Evolutionary conservation across 2,329 filamentous ascomycete genomes (phyloP).

Genomic region (Arthrobotrys sinensis): DNA sequence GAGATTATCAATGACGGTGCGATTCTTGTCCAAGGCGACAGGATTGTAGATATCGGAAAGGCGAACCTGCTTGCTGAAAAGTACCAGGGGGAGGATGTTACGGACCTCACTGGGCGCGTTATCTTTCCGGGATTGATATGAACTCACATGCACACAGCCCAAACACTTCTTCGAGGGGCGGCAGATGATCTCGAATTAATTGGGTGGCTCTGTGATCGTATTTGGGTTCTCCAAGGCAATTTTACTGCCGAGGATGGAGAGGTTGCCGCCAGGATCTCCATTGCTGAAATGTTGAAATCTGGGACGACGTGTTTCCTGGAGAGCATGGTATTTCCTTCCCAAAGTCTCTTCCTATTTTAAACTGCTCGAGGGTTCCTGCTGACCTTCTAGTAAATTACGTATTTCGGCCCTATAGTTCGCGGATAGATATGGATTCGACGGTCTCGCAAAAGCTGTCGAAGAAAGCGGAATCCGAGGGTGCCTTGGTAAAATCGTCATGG

Average conservation of each 20-base stretch:
- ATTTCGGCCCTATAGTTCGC: conserved; percentile 66
- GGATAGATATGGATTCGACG: conserved; percentile 70
- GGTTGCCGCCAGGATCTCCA: conserved; percentile 70
- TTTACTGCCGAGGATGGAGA: conserved; percentile 71
- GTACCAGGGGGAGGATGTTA: conserved; percentile 65
- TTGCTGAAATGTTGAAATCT: conserved; percentile 71
- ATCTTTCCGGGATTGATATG: conserved; percentile 71
- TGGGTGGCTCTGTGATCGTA: conserved; percentile 71
- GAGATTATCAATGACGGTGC: conserved; percentile 71
- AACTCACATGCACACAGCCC: conserved; percentile 71
- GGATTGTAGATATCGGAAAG: conserved; percentile 70
- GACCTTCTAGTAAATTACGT: conserved; percentile 54
- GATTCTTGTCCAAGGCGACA: conserved; percentile 68
- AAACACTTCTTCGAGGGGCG: conserved; percentile 70
- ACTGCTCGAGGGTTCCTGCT: conserved; percentile 15
- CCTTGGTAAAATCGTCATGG: conserved; percentile 69
- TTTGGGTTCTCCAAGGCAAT: conserved; percentile 70
- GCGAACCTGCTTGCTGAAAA: conserved; percentile 65
- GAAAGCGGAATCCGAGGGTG: conserved; percentile 70
- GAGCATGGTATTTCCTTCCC: conserved; percentile 68
- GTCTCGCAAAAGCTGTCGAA: conserved; percentile 68
- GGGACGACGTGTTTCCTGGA: conserved; percentile 72
- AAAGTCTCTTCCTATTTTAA: conserved; percentile 16
- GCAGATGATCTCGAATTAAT: conserved; percentile 72
- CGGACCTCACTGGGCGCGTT: conserved; percentile 68